phyloP scores from a whole-genome alignment of 176 grass and related monocot genomes.

The Oryza meyeriana region DNA sequence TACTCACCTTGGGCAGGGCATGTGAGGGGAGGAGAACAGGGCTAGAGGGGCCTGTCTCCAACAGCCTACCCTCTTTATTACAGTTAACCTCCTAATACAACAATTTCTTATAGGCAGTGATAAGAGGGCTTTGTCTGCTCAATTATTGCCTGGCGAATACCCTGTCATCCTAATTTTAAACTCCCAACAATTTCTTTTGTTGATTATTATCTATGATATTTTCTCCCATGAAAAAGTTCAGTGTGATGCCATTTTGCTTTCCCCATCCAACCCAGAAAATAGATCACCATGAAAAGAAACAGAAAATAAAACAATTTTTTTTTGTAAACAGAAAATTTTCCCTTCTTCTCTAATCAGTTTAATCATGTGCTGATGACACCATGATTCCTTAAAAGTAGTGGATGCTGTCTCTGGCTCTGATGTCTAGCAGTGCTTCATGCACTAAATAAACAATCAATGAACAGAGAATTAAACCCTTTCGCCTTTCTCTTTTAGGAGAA shows the following conservation, averaged over 20 bases:
- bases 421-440: no score
- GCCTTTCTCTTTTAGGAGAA: no score
- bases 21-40: conserved; percentile 23
- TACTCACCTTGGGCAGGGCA: conserved; percentile 47
- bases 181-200: not conserved
- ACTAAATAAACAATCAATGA: no score
- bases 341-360: not conserved
- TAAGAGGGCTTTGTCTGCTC: conserved; percentile 28
- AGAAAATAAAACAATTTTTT: not conserved
- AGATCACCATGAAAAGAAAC: not conserved
- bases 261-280: conserved; percentile 35
- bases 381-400: not conserved
- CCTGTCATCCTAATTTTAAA: conserved; percentile 52
- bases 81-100: conserved; percentile 26
- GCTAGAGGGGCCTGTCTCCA: conserved; percentile 28
- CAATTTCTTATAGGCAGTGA: conserved; percentile 19
- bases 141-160: conserved; percentile 44
- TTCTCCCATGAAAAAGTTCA: conserved; percentile 17
- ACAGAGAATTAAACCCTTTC: no score
- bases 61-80: conserved; percentile 33
- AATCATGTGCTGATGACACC: conserved; percentile 12
- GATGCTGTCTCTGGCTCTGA: conserved; percentile 10
- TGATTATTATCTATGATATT: not conserved
- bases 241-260: conserved; percentile 29
- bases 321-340: not conserved